Conservation (phyloP, 2,329 filamentous ascomycete genomes). For the Pochonia chlamydosporia region DNA sequence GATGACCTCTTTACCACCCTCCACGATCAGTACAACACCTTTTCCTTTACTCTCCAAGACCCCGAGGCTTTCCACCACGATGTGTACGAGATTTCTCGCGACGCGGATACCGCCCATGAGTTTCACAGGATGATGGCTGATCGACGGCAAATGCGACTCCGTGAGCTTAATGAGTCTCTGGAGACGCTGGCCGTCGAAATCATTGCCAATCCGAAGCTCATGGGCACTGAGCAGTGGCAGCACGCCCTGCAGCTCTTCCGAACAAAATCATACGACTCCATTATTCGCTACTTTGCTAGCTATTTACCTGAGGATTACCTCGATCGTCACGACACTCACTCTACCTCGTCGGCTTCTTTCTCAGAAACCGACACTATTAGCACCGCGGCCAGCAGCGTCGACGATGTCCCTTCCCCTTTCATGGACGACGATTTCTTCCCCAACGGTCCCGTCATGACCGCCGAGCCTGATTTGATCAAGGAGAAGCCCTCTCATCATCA, state of each 20-base stretch:
- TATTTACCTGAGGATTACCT: conserved; percentile 48
- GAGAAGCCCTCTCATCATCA: conserved; percentile 16
- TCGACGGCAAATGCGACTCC: conserved; percentile 47
- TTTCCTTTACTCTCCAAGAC: conserved; percentile 50
- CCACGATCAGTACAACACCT: conserved; percentile 55
- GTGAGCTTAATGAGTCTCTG: conserved; percentile 49
- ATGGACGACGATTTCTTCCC: conserved; percentile 33
- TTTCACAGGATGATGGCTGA: conserved; percentile 49
- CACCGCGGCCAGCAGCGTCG: conserved; percentile 34
- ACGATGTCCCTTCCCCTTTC: conserved; percentile 27
- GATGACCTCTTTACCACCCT: conserved; percentile 52
- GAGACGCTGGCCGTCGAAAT: conserved; percentile 56
- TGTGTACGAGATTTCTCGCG: conserved; percentile 51
- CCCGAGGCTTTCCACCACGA: conserved; percentile 57
- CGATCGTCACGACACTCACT: conserved; percentile 30
- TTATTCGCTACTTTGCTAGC: conserved; percentile 54
- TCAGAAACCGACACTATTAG: conserved; percentile 32
- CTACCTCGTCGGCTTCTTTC: conserved; percentile 31
- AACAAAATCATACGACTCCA: conserved; percentile 52
- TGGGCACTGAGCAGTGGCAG: conserved; percentile 55
- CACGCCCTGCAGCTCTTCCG: conserved; percentile 54
- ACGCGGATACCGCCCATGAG: conserved; percentile 44
- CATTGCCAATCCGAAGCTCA: conserved; percentile 52
- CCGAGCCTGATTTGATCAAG: conserved; percentile 34
- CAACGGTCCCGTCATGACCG: conserved; percentile 33